Base-by-base conservation (phyloP, 2,329 filamentous ascomycete species). In the Penicillium sp. region DNA sequence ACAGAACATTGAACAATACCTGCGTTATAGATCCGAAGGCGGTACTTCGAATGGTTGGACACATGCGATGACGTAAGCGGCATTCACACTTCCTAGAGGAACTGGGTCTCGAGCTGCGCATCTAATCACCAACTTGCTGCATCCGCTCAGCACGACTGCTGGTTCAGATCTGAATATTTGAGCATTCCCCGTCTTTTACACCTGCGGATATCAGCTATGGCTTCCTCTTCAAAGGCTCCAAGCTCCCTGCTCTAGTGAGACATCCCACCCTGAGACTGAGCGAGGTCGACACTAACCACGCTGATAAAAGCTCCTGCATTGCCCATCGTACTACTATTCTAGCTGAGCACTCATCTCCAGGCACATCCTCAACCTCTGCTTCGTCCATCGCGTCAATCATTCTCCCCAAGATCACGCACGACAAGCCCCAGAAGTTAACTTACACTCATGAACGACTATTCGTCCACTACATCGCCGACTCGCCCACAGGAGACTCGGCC, bases 401-500 rank as follows among this genome's bases (percentile, higher is more conserved):
- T 77, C 90, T 99, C 42, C 94, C 95, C 53, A 96, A 96, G 74
- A 95, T 99, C 79, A 81, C 82, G 51, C 94, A 99, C 77, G 76
- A 80, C 59, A 78, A 81, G 28, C 81, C 91, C 1, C 86, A 95
- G 69, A 96, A 96, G 76, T 84, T 95, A 61, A 97, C 93, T 49
- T 96, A 95, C 78, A 95, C 90, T 38, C 91, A 96, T 74, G 89
- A 91, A 75, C 80, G 86, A 54, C 86, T 95, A 73, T 90, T 94
- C 79, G 94, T 97, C 73, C 93, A 99, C 81, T 96, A 95, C 80
- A 88, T 97, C 69, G 84, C 92, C 66, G 89, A 94, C 69, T 85
- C 90, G 0, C 86, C 90, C 9, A 86, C 85, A 83, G 64, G 83
- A 4, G 52, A 49, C 86, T 67, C 77, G 77, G 51, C 61, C 8